Evolutionary conservation across 2,329 filamentous ascomycete species (phyloP), one percentile per base, ranked within the genome.

Genomic region (Exophiala calicioides): DNA sequence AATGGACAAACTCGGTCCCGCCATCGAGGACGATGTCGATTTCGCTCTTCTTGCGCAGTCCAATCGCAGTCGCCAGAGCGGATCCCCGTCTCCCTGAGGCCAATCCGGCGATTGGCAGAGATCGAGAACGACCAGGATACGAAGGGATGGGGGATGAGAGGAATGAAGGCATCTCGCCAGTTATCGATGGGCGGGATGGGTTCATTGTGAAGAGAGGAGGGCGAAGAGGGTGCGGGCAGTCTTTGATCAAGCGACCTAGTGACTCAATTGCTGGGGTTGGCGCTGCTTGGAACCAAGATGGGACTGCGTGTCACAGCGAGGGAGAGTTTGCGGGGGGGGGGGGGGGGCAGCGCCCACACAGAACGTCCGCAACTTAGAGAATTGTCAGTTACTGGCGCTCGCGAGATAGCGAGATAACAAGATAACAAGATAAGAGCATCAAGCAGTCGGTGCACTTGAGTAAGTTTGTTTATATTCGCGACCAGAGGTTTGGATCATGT

Each of bases 21-120:
- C 53, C 55, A 20, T 61, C 54, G 1, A 63, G 50, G 5, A 58
- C 45, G 41, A 63, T 56, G 15, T 60, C 59, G 33, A 62, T 45
- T 24, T 55, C 55, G 18, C 32, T 52, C 46, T 50, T 59, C 41
- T 49, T 57, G 27, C 56, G 47, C 29, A 59, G 18, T 5, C 45
- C 49, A 10, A 57, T 50, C 13, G 52, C 56, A 26, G 47, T 52
- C 9, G 53, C 52, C 20, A 57, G 44, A 4, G 50, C 36, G 4
- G 57, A 59, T 8, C 50, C 51, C 37, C 55, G 47, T 38, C 57
- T 31, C 16, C 47, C 47, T 19, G 37, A 13, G 7, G 30, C n/a
- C 15, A 38, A 13, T 26, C 15, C 21, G 4, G 31, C 27, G 9
- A 37, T 32, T 6, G 54, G 48, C 20, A 57, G 35, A 16, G 54